These are phyloP conservation scores for Pseudozyma flocculosa DNA, from an alignment of 1,284 basidiomycete genomes.

Conservation along the genomic window DNA sequence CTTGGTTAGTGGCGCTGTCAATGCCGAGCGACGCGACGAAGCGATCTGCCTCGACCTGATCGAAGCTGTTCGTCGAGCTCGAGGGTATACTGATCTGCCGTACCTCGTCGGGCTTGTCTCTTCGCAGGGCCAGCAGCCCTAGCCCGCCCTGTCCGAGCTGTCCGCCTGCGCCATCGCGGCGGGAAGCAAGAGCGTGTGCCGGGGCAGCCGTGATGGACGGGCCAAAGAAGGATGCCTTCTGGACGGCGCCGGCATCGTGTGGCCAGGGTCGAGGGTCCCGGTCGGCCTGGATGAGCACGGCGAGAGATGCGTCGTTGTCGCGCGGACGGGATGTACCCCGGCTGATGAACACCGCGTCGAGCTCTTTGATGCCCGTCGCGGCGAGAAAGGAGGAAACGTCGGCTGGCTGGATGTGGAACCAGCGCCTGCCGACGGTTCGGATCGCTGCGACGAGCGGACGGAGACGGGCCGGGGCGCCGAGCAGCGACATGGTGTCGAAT, in stretches of 20 bases:
- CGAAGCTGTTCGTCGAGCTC: background rate
- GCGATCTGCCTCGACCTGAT: background rate
- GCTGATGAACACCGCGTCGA: no score
- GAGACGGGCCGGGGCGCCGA: no score
- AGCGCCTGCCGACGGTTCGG: constrained; percentile 1
- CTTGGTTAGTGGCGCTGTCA: background rate
- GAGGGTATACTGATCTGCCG: constrained; percentile 6
- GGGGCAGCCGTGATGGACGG: constrained; percentile 29
- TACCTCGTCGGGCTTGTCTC: background rate
- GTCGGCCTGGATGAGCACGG: constrained; percentile 35
- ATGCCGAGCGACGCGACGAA: background rate
- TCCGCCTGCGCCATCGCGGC: no score
- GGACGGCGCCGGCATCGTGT: background rate
- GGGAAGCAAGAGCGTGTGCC: background rate
- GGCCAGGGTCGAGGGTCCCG: constrained; percentile 27
- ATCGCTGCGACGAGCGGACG: no score
- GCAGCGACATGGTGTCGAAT: no score
- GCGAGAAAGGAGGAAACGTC: constrained; percentile 21
- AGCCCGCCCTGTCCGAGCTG: constrained; percentile 30
- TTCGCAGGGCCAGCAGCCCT: constrained; percentile 25
- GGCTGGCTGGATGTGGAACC: constrained; percentile 25
- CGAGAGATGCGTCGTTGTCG: constrained; percentile 2
- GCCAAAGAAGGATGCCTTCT: constrained; percentile 13
- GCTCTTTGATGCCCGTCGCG: no score
- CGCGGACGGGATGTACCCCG: background rate